Evolutionary conservation across 805 yeast species (phyloP).

Genomic region (fission yeast (Schizosaccharomyces pombe)): DNA sequence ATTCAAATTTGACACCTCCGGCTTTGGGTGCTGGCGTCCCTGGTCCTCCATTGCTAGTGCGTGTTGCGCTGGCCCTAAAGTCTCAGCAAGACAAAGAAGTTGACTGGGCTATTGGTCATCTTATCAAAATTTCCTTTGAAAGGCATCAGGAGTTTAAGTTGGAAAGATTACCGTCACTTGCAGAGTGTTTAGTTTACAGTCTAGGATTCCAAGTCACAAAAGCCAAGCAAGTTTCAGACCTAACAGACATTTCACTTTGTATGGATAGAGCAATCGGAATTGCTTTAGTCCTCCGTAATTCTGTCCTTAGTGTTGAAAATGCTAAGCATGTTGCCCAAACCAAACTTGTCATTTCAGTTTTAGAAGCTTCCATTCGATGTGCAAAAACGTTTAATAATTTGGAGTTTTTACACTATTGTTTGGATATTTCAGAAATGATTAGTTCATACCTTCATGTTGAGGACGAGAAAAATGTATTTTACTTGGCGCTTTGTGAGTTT

Average conservation of each 20-base stretch:
- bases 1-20: neutral
- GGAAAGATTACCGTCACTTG: conserved; percentile 19
- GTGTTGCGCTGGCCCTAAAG: conserved; percentile 48
- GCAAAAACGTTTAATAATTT: conserved; percentile 18
- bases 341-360: conserved; percentile 24
- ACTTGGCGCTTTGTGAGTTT: conserved; percentile 29
- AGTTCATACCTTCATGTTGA: conserved; percentile 56
- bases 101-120: conserved; percentile 43
- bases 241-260: neutral
- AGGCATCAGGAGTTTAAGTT: conserved; percentile 28
- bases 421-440: conserved; percentile 67
- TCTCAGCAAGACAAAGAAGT: conserved; percentile 44
- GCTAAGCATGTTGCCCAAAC: conserved; percentile 51
- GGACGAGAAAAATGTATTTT: conserved; percentile 45
- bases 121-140: conserved; percentile 24
- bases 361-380: conserved; percentile 18
- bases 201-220: conserved; percentile 15
- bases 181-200: conserved; percentile 21
- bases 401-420: conserved; percentile 41
- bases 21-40: neutral
- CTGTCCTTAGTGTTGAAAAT: conserved; percentile 60
- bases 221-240: conserved; percentile 4
- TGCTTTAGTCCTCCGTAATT: conserved; percentile 50
- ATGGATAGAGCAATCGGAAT: conserved; percentile 22
- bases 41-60: conserved; percentile 17